Conservation (phyloP, 352 stramenopile genomes). For the Phytopythium kandeliae region DNA sequence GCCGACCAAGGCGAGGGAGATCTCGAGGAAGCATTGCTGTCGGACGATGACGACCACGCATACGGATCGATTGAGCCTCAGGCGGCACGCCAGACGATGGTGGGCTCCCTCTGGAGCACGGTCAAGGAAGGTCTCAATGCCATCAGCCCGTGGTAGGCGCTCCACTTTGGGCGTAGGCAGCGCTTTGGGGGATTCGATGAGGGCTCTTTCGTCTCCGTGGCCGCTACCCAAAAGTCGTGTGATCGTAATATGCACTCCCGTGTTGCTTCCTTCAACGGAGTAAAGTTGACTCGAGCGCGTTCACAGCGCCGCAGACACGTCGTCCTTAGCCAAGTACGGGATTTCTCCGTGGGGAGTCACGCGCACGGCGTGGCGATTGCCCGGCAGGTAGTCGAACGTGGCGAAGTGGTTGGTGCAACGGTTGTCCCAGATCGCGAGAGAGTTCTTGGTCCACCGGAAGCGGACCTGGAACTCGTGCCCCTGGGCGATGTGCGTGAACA, state of each 20-base stretch:
- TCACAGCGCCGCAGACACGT: not conserved
- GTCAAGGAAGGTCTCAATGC: conserved; percentile 49
- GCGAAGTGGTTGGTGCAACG: conserved; percentile 22
- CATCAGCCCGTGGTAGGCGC: conserved; percentile 70
- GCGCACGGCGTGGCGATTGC: conserved; percentile 26
- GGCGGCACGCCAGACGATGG: conserved; percentile 3
- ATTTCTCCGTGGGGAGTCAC: conserved; percentile 28
- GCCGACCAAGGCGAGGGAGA: conserved; percentile 22
- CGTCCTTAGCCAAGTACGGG: conserved; percentile 9
- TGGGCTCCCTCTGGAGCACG: conserved; percentile 33
- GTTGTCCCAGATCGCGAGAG: conserved; percentile 31
- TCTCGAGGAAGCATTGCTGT: conserved; percentile 66
- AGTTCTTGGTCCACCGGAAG: conserved; percentile 25
- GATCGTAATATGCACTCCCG: conserved; percentile 1
- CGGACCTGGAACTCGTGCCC: conserved; percentile 35
- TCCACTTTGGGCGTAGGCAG: no score
- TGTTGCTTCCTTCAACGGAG: not conserved
- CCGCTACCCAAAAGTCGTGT: no score
- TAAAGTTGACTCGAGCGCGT: not conserved
- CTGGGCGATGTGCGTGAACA: conserved; percentile 19
- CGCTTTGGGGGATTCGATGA: no score
- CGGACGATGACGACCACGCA: conserved; percentile 49
- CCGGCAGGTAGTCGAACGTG: conserved; percentile 33
- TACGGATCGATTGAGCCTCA: conserved; percentile 62
- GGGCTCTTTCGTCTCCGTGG: no score